Evolutionary conservation across 768 basidiomycete species (phyloP).

Genomic region (Pisolithus albus): DNA sequence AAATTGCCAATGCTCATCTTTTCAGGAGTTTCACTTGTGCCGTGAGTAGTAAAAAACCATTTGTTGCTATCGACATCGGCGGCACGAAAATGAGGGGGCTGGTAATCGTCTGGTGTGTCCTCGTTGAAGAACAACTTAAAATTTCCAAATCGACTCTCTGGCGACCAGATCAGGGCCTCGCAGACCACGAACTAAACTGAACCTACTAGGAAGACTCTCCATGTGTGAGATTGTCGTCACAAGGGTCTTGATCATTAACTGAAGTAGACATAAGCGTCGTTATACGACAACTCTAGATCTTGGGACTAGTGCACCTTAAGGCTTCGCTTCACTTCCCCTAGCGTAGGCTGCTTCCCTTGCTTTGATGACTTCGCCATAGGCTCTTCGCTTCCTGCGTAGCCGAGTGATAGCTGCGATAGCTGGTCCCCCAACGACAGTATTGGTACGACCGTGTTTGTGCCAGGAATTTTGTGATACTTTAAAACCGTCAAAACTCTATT

Average conservation of each 20-base stretch:
- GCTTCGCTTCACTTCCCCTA: constrained; percentile 76
- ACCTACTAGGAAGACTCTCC: constrained; percentile 71
- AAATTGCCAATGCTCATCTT: constrained; percentile 61
- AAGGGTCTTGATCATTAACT: constrained; percentile 72
- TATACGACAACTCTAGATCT: neutral
- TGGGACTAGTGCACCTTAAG: constrained; percentile 48
- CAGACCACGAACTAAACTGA: neutral
- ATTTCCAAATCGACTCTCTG: constrained; percentile 78
- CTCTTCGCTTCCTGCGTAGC: constrained; percentile 35
- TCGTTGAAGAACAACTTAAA: constrained; percentile 86
- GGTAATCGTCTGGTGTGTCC: constrained; percentile 72
- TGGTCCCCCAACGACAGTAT: constrained; percentile 68
- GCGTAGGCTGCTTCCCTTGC: constrained; percentile 59
- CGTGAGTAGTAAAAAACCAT: constrained; percentile 80
- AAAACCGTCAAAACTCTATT: constrained; percentile 2
- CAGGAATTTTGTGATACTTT: constrained; percentile 66
- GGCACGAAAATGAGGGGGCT: constrained; percentile 72
- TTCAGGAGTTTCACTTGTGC: constrained; percentile 65
- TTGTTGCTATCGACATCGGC: constrained; percentile 67
- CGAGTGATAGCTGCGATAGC: constrained; percentile 44
- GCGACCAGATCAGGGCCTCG: neutral
- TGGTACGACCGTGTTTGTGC: constrained; percentile 53
- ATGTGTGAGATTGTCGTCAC: constrained; percentile 75
- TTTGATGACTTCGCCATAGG: constrained; percentile 54
- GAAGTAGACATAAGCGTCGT: constrained; percentile 1